phyloP scores from a whole-genome alignment of 1,284 basidiomycete species.

The Cystobasidiaceae sp. region DNA sequence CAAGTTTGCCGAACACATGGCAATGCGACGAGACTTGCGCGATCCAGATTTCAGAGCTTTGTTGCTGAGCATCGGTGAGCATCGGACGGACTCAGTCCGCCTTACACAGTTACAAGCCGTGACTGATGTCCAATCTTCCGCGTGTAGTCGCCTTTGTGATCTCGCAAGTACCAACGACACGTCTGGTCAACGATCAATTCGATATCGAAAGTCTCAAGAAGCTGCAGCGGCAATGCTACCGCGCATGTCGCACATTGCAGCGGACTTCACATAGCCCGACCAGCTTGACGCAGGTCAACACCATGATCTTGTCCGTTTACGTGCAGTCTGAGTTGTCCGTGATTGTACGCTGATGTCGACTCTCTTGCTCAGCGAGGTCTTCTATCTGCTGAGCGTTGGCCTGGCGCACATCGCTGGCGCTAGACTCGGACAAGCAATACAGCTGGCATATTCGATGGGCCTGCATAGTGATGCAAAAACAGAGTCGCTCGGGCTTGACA shows the following conservation, averaged over 20 bases:
- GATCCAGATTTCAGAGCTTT: conserved; percentile 48
- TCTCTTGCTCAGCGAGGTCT: conserved; percentile 44
- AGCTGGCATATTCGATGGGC: conserved; percentile 46
- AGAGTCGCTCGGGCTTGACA: conserved; percentile 43
- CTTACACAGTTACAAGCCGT: background rate
- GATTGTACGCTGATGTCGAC: background rate
- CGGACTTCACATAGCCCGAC: conserved; percentile 44
- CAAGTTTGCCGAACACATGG: conserved; percentile 47
- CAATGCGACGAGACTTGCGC: conserved; percentile 45
- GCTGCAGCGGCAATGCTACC: conserved; percentile 46
- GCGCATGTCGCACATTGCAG: conserved; percentile 45
- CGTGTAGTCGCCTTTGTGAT: conserved; percentile 47
- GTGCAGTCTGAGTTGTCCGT: background rate
- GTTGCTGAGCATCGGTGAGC: conserved; percentile 46
- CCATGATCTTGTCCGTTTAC: conserved; percentile 46
- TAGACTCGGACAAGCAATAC: conserved; percentile 46
- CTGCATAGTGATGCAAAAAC: conserved; percentile 47
- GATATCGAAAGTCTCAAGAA: conserved; percentile 47
- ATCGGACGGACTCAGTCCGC: background rate
- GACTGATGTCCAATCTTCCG: background rate
- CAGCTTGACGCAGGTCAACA: conserved; percentile 46
- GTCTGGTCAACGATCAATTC: conserved; percentile 44
- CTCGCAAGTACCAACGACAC: conserved; percentile 46
- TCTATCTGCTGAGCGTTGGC: conserved; percentile 47
- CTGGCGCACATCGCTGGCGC: conserved; percentile 46